Conservation (phyloP, 2,329 filamentous ascomycete genomes). For the Eurotiales sp. region DNA sequence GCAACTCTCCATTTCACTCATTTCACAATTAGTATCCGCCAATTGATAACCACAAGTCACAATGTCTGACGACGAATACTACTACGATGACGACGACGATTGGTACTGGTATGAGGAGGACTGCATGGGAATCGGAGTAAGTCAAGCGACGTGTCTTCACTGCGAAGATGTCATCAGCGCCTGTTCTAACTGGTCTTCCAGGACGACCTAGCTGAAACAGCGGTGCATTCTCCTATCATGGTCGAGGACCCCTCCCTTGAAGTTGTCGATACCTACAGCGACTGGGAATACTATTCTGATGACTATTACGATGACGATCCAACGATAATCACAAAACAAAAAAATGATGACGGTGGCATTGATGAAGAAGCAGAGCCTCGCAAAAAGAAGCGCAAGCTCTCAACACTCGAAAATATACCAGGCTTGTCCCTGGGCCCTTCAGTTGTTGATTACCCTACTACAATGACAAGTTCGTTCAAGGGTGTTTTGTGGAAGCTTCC, state of each 20-base stretch:
- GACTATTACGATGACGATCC: slow-evolving; percentile 45
- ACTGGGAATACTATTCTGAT: slow-evolving; percentile 45
- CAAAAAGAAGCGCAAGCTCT: slow-evolving; percentile 22
- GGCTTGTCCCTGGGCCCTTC: slow-evolving; percentile 10
- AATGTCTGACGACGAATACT: slow-evolving; percentile 39
- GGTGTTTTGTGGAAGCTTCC: slow-evolving; percentile 39
- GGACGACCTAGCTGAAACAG: slow-evolving; percentile 43
- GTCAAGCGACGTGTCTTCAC: slow-evolving; percentile 12
- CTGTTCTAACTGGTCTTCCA: slow-evolving; percentile 16
- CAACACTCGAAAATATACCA: slow-evolving; percentile 17
- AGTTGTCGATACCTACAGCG: slow-evolving; percentile 38
- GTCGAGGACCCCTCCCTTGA: slow-evolving; percentile 39
- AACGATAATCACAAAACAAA: slow-evolving; percentile 23
- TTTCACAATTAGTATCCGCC: not conserved
- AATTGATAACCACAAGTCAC: not conserved
- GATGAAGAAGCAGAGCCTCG: not conserved
- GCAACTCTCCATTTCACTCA: not conserved
- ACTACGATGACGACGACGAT: slow-evolving; percentile 34
- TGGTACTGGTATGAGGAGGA: slow-evolving; percentile 33
- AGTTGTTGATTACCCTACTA: slow-evolving; percentile 16
- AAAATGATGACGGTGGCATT: too few species aligned
- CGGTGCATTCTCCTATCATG: slow-evolving; percentile 38
- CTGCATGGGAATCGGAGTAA: slow-evolving; percentile 33
- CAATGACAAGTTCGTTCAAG: slow-evolving; percentile 30
- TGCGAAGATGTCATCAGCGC: not conserved